Percentiles rank a stretch among this genome's conserved stretches.
Evolutionary conservation across 208 protist genomes (phyloP).

Genomic region (Crithidia mellificae): DNA sequence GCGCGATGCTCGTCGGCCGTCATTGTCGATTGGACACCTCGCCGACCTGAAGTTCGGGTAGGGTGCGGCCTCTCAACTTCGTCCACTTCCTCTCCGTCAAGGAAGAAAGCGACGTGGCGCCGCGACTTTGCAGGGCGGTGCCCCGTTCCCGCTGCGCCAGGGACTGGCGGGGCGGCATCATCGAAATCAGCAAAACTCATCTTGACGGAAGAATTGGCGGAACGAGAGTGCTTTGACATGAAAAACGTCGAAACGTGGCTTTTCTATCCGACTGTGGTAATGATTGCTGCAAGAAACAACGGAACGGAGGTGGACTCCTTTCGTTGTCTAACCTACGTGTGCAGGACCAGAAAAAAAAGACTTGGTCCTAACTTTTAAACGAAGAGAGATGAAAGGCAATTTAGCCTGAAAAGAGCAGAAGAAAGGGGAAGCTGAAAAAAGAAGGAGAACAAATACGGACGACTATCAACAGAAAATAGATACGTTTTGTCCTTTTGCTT

Average conservation of each 20-base stretch:
- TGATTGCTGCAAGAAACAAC: too few relatives aligned
- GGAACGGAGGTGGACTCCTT: too few relatives aligned
- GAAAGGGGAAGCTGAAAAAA: too few relatives aligned
- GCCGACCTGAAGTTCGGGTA: neutral
- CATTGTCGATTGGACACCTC: neutral
- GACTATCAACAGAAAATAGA: too few relatives aligned
- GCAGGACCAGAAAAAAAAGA: neutral
- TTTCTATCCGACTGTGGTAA: neutral
- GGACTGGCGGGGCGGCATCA: neutral
- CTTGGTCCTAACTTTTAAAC: too few relatives aligned
- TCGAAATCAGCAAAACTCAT: conserved; percentile 21
- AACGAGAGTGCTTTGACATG: neutral
- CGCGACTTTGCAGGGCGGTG: neutral
- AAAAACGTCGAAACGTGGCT: neutral
- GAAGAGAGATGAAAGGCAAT: too few relatives aligned
- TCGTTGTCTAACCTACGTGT: too few relatives aligned
- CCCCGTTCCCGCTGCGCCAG: conserved; percentile 1
- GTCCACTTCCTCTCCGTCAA: conserved; percentile 17
- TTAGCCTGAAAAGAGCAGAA: too few relatives aligned
- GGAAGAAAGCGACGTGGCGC: conserved; percentile 32
- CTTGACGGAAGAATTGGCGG: neutral
- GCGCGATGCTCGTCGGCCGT: conserved; percentile 12
- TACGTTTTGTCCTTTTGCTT: too few relatives aligned
- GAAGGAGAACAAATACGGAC: too few relatives aligned
- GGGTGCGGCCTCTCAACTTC: conserved; percentile 7